Evolutionary conservation across 306 rosid genomes (phyloP).

Genomic region (Acacia acuminata): DNA sequence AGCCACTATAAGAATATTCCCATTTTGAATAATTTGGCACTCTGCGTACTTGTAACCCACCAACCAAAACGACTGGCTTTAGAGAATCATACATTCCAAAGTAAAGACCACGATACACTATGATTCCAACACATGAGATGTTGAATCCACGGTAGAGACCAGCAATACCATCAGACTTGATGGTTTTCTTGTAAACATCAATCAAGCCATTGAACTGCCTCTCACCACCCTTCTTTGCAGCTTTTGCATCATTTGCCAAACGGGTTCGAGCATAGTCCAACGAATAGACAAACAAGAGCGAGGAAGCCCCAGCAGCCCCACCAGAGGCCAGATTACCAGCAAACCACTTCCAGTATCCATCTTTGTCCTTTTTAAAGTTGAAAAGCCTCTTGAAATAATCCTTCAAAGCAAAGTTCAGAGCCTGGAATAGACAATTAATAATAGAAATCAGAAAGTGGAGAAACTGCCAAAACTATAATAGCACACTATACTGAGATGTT

Average conservation of each 20-base stretch:
- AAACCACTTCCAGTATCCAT: slow-evolving; percentile 95
- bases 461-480: background rate
- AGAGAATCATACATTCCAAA: slow-evolving; percentile 93
- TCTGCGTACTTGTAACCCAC: slow-evolving; percentile 60
- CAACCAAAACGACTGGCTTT: slow-evolving; percentile 80
- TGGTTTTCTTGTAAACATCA: slow-evolving; percentile 82
- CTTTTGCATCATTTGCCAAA: slow-evolving; percentile 78
- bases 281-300: slow-evolving; percentile 79
- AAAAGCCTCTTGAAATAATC: slow-evolving; percentile 91
- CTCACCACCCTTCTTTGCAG: slow-evolving; percentile 85
- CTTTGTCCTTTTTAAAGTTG: slow-evolving; percentile 83
- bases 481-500: background rate
- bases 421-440: slow-evolving; percentile 45
- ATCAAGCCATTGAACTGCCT: slow-evolving; percentile 87
- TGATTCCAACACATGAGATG: slow-evolving; percentile 78
- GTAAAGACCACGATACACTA: slow-evolving; percentile 89
- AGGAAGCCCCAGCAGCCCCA: slow-evolving; percentile 90
- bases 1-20: too few species aligned
- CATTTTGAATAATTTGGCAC: background rate
- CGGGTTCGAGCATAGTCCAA: slow-evolving; percentile 87
- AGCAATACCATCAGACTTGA: slow-evolving; percentile 77
- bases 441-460: background rate
- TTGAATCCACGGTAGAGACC: slow-evolving; percentile 93
- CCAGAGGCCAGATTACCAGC: slow-evolving; percentile 95
- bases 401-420: slow-evolving; percentile 86